Percentiles rank a stretch among this genome's conserved stretches.
These are phyloP conservation scores for Xerophyta viscosa DNA, from an alignment of 106 monocot species.

Conservation along the genomic window DNA sequence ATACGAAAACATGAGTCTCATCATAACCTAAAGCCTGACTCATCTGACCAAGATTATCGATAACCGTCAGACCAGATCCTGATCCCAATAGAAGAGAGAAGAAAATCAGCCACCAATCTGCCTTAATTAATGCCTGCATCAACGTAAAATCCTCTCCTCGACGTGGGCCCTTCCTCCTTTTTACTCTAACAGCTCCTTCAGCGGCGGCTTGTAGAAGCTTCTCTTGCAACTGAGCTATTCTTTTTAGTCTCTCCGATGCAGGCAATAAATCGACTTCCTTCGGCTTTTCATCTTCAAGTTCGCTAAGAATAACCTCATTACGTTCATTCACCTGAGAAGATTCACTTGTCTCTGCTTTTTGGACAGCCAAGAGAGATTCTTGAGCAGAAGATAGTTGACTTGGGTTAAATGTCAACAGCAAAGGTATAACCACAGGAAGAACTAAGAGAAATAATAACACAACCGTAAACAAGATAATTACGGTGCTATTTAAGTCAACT, in stretches of 20 bases:
- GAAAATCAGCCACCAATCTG: conserved; percentile 87
- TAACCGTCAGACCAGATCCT: conserved; percentile 81
- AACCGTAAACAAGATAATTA: conserved; percentile 40
- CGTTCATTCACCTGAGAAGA: conserved; percentile 19
- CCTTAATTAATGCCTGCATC: conserved; percentile 76
- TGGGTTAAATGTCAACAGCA: conserved; percentile 29
- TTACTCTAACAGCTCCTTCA: conserved; percentile 77
- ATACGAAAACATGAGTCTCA: conserved; percentile 68
- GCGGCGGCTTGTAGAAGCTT: conserved; percentile 81
- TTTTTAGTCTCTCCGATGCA: conserved; percentile 58
- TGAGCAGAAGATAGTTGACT: conserved; percentile 15
- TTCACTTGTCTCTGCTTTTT: conserved; percentile 38
- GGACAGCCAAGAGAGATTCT: conserved; percentile 34
- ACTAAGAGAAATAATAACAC: conserved; percentile 37
- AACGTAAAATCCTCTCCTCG: conserved; percentile 87
- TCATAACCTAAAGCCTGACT: conserved; percentile 69
- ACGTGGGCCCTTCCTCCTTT: conserved; percentile 66
- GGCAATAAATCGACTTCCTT: conserved; percentile 80
- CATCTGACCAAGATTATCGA: conserved; percentile 90
- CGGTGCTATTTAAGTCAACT: conserved; percentile 36
- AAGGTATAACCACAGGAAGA: conserved; percentile 53
- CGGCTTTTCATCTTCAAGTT: conserved; percentile 86
- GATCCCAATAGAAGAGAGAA: conserved; percentile 72
- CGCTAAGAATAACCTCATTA: conserved; percentile 63
- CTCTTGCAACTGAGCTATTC: conserved; percentile 73